phyloP scores from a whole-genome alignment of 495 filamentous ascomycete genomes.

The Cenococcum geophilum region DNA sequence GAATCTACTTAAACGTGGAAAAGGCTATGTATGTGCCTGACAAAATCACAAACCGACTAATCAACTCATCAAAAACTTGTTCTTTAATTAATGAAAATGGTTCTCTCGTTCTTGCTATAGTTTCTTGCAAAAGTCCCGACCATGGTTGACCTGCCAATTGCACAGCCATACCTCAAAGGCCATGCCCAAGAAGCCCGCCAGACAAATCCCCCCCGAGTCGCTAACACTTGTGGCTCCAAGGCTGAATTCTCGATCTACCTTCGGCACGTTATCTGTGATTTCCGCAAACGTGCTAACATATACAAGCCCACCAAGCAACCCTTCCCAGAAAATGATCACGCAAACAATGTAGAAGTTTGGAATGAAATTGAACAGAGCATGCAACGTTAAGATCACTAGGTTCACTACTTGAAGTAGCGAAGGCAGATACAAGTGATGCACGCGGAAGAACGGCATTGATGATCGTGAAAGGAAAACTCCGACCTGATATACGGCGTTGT shows the following conservation, averaged over 20 bases:
- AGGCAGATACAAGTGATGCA: conserved; percentile 74
- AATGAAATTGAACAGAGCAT: conserved; percentile 71
- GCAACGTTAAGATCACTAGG: conserved; percentile 62
- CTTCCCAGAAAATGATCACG: conserved; percentile 88
- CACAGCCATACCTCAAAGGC: conserved; percentile 78
- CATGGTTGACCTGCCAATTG: conserved; percentile 68
- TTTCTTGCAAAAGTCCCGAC: conserved; percentile 64
- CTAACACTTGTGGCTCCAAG: conserved; percentile 85
- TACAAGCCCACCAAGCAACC: conserved; percentile 78
- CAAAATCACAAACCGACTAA: background rate
- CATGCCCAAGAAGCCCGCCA: conserved; percentile 82
- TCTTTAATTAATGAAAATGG: background rate
- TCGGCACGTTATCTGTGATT: conserved; percentile 71
- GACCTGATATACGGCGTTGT: conserved; percentile 85
- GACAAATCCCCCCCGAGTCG: conserved; percentile 83
- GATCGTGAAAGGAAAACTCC: conserved; percentile 93
- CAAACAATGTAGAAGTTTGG: conserved; percentile 81
- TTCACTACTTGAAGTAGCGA: conserved; percentile 80
- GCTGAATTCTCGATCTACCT: conserved; percentile 80
- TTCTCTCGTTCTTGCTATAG: conserved; percentile 1
- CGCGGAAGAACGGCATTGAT: conserved; percentile 75
- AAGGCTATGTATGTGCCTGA: too few relatives aligned
- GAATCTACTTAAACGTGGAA: background rate
- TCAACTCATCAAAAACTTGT: background rate
- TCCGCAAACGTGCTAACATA: conserved; percentile 96